Evolutionary conservation across 495 filamentous ascomycete species (phyloP).

Genomic region (Aspergillus asperescens): DNA sequence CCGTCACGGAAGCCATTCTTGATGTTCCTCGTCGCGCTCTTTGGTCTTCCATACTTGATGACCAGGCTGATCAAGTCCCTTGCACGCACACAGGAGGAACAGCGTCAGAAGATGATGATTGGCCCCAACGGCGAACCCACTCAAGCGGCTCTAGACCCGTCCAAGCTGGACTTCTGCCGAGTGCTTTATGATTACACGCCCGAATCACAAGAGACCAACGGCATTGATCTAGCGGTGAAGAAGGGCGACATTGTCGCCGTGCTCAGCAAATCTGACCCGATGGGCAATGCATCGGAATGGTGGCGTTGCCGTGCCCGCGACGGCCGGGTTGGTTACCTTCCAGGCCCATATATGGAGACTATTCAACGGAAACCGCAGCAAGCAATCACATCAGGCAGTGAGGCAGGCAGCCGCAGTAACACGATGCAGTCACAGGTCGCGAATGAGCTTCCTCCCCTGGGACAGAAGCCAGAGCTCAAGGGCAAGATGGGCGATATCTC

Average conservation of each 20-base stretch:
- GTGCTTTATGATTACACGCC: slow-evolving; percentile 91
- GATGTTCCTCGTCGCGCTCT: slow-evolving; percentile 90
- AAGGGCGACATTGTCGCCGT: slow-evolving; percentile 97
- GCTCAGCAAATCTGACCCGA: slow-evolving; percentile 83
- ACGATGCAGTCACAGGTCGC: slow-evolving; percentile 50
- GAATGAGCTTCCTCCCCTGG: slow-evolving; percentile 25
- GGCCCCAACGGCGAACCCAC: slow-evolving; percentile 47
- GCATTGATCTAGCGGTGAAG: slow-evolving; percentile 84
- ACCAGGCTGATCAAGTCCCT: slow-evolving; percentile 83
- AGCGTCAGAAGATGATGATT: slow-evolving; percentile 52
- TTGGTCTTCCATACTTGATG: slow-evolving; percentile 94
- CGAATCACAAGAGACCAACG: slow-evolving; percentile 56
- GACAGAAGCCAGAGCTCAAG: slow-evolving; percentile 39
- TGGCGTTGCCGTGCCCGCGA: slow-evolving; percentile 95
- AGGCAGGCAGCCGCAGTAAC: slow-evolving; percentile 49
- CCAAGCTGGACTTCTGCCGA: slow-evolving; percentile 90
- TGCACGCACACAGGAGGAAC: slow-evolving; percentile 76
- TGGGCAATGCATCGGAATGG: slow-evolving; percentile 91
- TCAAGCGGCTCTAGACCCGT: slow-evolving; percentile 61
- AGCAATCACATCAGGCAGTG: slow-evolving; percentile 42
- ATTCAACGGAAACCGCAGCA: slow-evolving; percentile 65
- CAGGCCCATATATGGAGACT: slow-evolving; percentile 79
- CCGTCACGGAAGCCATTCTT: slow-evolving; percentile 92
- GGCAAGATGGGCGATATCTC: slow-evolving; percentile 58
- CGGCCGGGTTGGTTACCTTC: slow-evolving; percentile 85